Conservation (phyloP, 768 basidiomycete species). For the Tephrocybe sp. region DNA sequence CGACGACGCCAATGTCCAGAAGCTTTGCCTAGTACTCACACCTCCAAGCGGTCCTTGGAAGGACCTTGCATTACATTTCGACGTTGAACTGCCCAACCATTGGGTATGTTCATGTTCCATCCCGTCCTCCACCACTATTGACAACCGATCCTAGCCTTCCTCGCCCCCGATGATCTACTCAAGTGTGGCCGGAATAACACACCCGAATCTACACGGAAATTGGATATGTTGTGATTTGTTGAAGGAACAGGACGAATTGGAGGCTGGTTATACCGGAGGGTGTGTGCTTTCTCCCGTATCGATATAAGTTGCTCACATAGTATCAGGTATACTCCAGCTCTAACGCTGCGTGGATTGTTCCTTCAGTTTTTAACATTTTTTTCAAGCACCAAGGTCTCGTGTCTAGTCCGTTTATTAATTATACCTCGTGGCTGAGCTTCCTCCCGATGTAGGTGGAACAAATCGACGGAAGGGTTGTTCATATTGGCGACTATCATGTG, state of each 20-base stretch:
- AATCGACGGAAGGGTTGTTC: conserved; percentile 11
- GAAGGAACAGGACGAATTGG: conserved; percentile 22
- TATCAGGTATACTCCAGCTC: conserved; percentile 38
- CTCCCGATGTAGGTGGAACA: conserved; percentile 12
- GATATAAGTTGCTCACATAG: neutral
- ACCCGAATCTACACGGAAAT: conserved; percentile 37
- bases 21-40: conserved; percentile 41
- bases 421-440: neutral
- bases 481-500: conserved; percentile 14
- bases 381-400: conserved; percentile 14
- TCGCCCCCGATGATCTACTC: conserved; percentile 31
- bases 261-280: conserved; percentile 36
- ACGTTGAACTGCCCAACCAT: conserved; percentile 34
- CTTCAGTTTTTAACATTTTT: conserved; percentile 22
- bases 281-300: conserved; percentile 11
- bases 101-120: conserved; percentile 28
- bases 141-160: conserved; percentile 26
- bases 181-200: conserved; percentile 33
- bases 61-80: conserved; percentile 37
- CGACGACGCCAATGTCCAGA: conserved; percentile 38
- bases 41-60: conserved; percentile 45
- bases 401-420: neutral
- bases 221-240: conserved; percentile 44
- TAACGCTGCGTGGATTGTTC: conserved; percentile 44
- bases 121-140: neutral